A percentile compares a stretch with the other conserved stretches of the same genome.
Conservation (phyloP, 306 rosid species). For the Begonia masoniana region DNA sequence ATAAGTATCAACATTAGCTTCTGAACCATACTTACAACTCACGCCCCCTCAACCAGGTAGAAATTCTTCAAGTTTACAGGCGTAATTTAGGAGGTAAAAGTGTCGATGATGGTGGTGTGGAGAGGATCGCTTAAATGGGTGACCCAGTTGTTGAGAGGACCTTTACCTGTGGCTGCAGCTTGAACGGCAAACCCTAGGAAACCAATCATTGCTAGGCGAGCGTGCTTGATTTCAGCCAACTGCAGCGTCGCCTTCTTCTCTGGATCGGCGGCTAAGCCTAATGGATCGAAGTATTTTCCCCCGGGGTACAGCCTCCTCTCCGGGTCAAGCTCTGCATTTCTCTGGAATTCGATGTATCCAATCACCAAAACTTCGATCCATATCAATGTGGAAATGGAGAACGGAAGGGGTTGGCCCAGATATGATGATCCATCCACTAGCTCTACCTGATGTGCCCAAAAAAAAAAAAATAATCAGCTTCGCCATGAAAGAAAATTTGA, state of each 20-base stretch:
- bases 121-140: constrained; percentile 97
- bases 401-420: constrained; percentile 92
- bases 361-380: constrained; percentile 80
- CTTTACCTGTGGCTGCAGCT: constrained; percentile 83
- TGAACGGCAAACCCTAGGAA: constrained; percentile 87
- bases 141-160: constrained; percentile 98
- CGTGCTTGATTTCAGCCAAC: constrained; percentile 88
- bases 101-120: constrained; percentile 88
- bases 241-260: constrained; percentile 82
- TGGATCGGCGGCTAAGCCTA: constrained; percentile 68
- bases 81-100: constrained; percentile 27
- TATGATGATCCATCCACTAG: constrained; percentile 81
- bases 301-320: constrained; percentile 95
- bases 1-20: too few relatives aligned
- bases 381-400: constrained; percentile 61
- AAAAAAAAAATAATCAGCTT: too few relatives aligned
- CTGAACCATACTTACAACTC: too few relatives aligned
- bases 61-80: too few relatives aligned
- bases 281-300: constrained; percentile 82
- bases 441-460: constrained; percentile 47
- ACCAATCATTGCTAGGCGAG: constrained; percentile 85
- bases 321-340: constrained; percentile 78
- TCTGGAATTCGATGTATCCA: constrained; percentile 91
- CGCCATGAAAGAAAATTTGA: too few relatives aligned
- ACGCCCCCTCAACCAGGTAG: too few relatives aligned